These are phyloP conservation scores for Coemansia biformis DNA, from an alignment of 192 early-diverging fungal genomes.

Conservation along the genomic window DNA sequence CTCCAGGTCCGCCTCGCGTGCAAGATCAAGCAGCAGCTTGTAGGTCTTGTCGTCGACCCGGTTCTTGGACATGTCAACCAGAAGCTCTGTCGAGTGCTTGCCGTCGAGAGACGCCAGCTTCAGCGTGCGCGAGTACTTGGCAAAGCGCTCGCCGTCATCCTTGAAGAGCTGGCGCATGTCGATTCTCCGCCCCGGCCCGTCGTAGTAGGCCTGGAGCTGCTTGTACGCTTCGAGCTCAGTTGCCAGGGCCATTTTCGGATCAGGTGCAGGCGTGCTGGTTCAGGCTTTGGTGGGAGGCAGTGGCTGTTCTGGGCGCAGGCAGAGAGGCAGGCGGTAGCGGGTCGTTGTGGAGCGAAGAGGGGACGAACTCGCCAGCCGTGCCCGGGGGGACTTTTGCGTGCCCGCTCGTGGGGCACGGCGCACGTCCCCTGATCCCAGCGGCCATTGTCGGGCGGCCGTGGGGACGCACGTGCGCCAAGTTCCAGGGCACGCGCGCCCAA, in stretches of 20 bases:
- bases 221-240: conserved; percentile 79
- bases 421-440: no score
- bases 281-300: no score
- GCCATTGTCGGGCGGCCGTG: no score
- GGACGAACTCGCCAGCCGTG: no score
- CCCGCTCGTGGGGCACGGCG: no score
- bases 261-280: no score
- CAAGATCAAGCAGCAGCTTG: conserved; percentile 72
- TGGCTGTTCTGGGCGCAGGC: no score
- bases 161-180: conserved; percentile 78
- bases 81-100: conserved; percentile 57
- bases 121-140: conserved; percentile 71
- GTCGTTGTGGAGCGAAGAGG: no score
- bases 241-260: conserved; percentile 58
- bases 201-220: conserved; percentile 85
- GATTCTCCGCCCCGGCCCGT: conserved; percentile 64
- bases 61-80: conserved; percentile 98
- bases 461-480: no score
- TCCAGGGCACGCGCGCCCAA: no score
- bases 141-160: conserved; percentile 71
- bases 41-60: conserved; percentile 78
- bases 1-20: conserved; percentile 77
- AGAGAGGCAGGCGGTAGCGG: no score
- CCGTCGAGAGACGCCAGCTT: conserved; percentile 45
- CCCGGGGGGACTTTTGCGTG: no score